Evolutionary conservation across 108 stramenopile genomes (phyloP).

Genomic region (Nitzschia palea): DNA sequence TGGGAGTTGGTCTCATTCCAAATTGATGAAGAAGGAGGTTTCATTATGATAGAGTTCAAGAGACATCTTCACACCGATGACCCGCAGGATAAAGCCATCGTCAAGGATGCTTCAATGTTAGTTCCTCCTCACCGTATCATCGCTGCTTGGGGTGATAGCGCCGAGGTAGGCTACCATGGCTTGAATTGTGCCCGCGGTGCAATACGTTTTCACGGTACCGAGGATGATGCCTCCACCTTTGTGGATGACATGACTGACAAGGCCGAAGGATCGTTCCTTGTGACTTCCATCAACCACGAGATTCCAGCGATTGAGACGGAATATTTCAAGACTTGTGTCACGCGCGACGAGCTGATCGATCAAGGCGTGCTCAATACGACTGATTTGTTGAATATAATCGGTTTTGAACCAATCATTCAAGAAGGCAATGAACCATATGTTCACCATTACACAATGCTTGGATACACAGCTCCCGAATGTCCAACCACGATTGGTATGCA

Average conservation of each 20-base stretch:
- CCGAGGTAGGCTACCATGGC: conserved; percentile 44
- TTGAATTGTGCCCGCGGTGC: conserved; percentile 28
- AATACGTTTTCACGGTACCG: conserved; percentile 40
- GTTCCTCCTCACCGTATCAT: conserved; percentile 42
- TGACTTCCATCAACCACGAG: conserved; percentile 22
- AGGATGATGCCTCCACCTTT: conserved; percentile 19
- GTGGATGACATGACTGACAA: conserved; percentile 13
- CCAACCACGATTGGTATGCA: background rate
- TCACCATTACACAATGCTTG: conserved; percentile 43
- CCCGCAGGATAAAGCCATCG: conserved; percentile 43
- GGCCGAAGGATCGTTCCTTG: conserved; percentile 41
- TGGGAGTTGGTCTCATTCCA: conserved; percentile 35
- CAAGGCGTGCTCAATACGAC: conserved; percentile 26
- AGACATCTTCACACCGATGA: conserved; percentile 52
- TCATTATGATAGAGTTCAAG: conserved; percentile 53
- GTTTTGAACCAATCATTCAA: conserved; percentile 38
- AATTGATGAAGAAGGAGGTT: conserved; percentile 25
- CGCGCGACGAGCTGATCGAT: conserved; percentile 34
- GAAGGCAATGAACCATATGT: conserved; percentile 28
- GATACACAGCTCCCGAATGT: background rate
- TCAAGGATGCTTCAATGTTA: conserved; percentile 24
- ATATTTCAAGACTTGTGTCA: conserved; percentile 45
- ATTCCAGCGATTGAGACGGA: conserved; percentile 40
- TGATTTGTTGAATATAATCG: conserved; percentile 25
- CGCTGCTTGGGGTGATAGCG: conserved; percentile 65